Evolutionary conservation across 805 yeast species (phyloP).

Genomic region (Jamesozyma hellenica): DNA sequence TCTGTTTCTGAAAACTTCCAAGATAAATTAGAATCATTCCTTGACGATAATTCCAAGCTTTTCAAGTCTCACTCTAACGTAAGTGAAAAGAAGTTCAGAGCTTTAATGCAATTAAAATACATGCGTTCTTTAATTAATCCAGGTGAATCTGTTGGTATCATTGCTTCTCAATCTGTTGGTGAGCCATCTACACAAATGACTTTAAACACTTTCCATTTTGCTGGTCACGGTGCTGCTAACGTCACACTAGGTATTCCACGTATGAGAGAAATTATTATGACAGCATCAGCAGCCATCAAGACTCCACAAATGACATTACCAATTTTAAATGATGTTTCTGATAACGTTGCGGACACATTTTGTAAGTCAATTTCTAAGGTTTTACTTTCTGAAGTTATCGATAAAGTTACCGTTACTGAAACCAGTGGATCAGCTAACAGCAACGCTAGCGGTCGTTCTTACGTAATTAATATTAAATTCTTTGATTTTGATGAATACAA

Average conservation of each 20-base stretch:
- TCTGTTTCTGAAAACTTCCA: constrained; percentile 87
- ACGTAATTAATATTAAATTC: constrained; percentile 64
- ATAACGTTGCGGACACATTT: constrained; percentile 84
- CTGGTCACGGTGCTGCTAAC: constrained; percentile 99
- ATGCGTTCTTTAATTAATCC: constrained; percentile 93
- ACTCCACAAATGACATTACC: constrained; percentile 99
- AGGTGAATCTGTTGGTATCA: constrained; percentile 96
- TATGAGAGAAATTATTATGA: constrained; percentile 99
- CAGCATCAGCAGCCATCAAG: constrained; percentile 88
- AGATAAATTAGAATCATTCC: constrained; percentile 62
- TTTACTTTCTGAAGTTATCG: constrained; percentile 78
- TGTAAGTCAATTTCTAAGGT: constrained; percentile 83
- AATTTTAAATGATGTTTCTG: constrained; percentile 64
- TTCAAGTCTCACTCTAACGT: constrained; percentile 44
- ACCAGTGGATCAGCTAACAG: constrained; percentile 58
- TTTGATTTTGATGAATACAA: constrained; percentile 68
- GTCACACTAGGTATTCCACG: constrained; percentile 99
- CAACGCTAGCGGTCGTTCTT: constrained; percentile 50
- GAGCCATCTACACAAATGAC: constrained; percentile 99
- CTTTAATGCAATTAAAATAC: constrained; percentile 95
- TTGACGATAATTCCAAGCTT: constrained; percentile 43
- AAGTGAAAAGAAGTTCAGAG: constrained; percentile 75
- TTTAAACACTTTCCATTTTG: constrained; percentile 91
- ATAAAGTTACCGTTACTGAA: constrained; percentile 76
- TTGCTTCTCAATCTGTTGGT: constrained; percentile 97